A percentile compares a stretch with the other conserved stretches of the same genome.
phyloP scores from a whole-genome alignment of 2,329 filamentous ascomycete genomes.

The Epichloe sibirici region DNA sequence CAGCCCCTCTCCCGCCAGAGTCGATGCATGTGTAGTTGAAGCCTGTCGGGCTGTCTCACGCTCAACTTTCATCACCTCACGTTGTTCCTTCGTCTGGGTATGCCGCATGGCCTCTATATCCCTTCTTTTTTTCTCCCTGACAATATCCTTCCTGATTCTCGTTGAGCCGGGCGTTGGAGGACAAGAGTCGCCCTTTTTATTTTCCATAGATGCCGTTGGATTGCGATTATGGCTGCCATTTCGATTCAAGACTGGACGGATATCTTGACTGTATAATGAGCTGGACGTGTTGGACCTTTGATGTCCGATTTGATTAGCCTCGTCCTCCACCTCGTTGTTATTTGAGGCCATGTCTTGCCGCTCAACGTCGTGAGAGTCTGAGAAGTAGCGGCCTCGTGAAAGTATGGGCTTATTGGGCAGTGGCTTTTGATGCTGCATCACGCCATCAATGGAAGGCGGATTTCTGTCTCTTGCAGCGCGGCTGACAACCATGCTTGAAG shows the following conservation, averaged over 20 bases:
- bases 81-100: constrained; percentile 13
- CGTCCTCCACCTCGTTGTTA: neutral
- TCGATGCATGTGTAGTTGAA: neutral
- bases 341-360: neutral
- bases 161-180: constrained; percentile 12
- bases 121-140: constrained; percentile 27
- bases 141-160: constrained; percentile 24
- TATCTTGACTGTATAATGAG: neutral
- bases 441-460: constrained; percentile 12
- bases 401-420: neutral
- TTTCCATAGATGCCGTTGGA: constrained; percentile 1
- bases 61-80: neutral
- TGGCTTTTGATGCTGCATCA: constrained; percentile 8
- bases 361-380: neutral
- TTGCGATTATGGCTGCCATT: neutral
- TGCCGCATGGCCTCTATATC: constrained; percentile 24
- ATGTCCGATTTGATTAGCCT: neutral
- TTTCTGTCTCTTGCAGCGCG: constrained; percentile 3
- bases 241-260: neutral
- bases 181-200: constrained; percentile 7
- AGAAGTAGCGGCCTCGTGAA: neutral
- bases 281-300: neutral
- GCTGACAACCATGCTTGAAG: constrained; percentile 14
- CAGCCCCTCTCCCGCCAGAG: neutral
- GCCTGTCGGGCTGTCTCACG: neutral